A percentile compares a stretch with the other conserved stretches of the same genome.
These are phyloP conservation scores for Coemansia guatemalensis DNA, from an alignment of 192 early-diverging fungal species.

Conservation along the genomic window DNA sequence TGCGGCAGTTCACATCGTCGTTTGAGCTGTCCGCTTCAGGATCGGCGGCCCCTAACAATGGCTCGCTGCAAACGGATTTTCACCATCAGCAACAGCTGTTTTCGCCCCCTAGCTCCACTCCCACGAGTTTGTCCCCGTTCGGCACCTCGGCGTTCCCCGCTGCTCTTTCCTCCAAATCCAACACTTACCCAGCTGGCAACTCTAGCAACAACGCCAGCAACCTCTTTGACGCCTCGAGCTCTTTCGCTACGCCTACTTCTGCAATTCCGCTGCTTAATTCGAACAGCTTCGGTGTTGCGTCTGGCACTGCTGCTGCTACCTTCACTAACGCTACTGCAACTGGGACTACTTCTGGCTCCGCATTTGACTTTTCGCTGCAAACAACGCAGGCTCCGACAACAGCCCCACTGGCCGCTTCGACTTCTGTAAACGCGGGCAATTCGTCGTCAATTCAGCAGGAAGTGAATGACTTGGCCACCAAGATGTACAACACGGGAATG, in stretches of 20 bases:
- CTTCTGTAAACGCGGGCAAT: no score
- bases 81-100: conserved; percentile 16
- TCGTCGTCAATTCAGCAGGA: conserved; percentile 17
- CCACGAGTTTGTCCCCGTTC: conserved; percentile 23
- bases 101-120: conserved; percentile 13
- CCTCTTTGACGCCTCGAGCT: conserved; percentile 13
- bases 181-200: conserved; percentile 10
- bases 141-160: conserved; percentile 21
- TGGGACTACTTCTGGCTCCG: not conserved
- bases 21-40: conserved; percentile 29
- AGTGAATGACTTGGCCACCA: conserved; percentile 30
- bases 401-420: no score
- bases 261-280: conserved; percentile 4
- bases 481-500: conserved; percentile 44
- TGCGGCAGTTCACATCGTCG: conserved; percentile 49
- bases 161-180: conserved; percentile 23
- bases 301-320: not conserved
- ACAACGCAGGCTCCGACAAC: conserved; percentile 9
- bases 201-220: not conserved
- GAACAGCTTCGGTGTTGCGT: not conserved
- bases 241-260: conserved; percentile 17
- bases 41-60: conserved; percentile 10
- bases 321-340: no score
- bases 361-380: not conserved
- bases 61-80: conserved; percentile 13